Evolutionary conservation across 2,329 filamentous ascomycete genomes (phyloP).

Genomic region (Neopestalotiopsis clavispora): DNA sequence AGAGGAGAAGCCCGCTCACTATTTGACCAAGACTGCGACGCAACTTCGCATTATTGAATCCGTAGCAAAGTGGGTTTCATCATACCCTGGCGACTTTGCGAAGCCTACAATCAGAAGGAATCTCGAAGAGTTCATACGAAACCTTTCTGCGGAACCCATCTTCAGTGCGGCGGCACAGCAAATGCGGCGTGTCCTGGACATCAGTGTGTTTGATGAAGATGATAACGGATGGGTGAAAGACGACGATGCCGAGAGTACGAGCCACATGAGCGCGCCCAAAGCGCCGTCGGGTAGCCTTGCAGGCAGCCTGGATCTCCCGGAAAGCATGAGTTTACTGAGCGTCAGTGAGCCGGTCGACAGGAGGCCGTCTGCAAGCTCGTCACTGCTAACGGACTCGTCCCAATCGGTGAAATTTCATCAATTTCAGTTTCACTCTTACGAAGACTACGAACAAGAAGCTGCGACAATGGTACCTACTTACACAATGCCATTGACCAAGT

Average conservation of each 20-base stretch:
- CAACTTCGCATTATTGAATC: constrained; percentile 86
- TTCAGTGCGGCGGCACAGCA: constrained; percentile 86
- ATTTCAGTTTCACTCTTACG: constrained; percentile 68
- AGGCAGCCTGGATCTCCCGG: constrained; percentile 41
- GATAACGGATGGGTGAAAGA: constrained; percentile 91
- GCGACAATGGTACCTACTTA: constrained; percentile 72
- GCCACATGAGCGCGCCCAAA: constrained; percentile 26
- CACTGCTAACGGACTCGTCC: constrained; percentile 42
- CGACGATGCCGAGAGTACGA: constrained; percentile 58
- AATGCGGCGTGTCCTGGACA: constrained; percentile 78
- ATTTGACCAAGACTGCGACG: constrained; percentile 77
- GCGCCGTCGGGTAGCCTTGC: constrained; percentile 30
- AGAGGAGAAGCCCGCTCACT: constrained; percentile 68
- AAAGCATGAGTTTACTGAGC: constrained; percentile 53
- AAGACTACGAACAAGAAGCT: constrained; percentile 82
- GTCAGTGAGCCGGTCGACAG: constrained; percentile 50
- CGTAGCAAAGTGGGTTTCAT: constrained; percentile 85
- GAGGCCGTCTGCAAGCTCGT: constrained; percentile 52
- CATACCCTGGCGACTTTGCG: constrained; percentile 93
- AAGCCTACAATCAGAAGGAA: constrained; percentile 73
- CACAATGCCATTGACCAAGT: constrained; percentile 75
- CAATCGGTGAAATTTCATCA: constrained; percentile 44
- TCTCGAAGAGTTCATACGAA: constrained; percentile 75
- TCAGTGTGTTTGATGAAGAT: constrained; percentile 79
- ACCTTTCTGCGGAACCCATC: constrained; percentile 77